phyloP scores from a whole-genome alignment of 371 early-diverging fungal genomes.

The Mucor plumbeus region DNA sequence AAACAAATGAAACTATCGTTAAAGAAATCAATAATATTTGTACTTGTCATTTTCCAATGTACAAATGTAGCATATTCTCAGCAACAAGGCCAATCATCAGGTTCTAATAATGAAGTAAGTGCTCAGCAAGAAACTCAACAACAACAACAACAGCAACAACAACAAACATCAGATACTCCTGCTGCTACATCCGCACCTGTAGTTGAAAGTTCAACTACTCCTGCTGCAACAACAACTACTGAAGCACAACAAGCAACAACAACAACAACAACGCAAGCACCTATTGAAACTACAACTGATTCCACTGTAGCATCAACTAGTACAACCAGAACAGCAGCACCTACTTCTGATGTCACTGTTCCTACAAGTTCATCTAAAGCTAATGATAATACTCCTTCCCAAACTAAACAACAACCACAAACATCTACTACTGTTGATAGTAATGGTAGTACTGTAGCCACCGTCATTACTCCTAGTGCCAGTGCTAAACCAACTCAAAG shows the following conservation, averaged over 20 bases:
- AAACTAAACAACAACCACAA: background rate
- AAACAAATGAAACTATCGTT: slow-evolving; percentile 8
- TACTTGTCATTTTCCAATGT: slow-evolving; percentile 13
- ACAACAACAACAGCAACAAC: background rate
- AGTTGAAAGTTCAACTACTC: background rate
- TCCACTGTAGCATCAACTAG: background rate
- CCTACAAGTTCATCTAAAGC: background rate
- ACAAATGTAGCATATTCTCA: background rate
- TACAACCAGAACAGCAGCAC: slow-evolving; percentile 8
- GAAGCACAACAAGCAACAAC: background rate
- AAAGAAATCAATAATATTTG: slow-evolving; percentile 3
- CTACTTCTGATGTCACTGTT: background rate
- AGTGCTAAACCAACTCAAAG: background rate
- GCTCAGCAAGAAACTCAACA: slow-evolving; percentile 8
- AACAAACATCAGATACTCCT: background rate
- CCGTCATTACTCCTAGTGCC: background rate
- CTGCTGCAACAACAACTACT: slow-evolving; percentile 1
- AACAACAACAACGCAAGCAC: background rate
- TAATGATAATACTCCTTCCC: background rate
- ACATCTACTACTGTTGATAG: background rate
- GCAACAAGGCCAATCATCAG: background rate
- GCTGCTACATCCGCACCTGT: background rate
- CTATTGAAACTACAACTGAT: background rate
- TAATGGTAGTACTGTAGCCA: background rate
- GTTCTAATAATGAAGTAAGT: background rate